Conservation (phyloP, 1,139 yeast species). For the Yamadazyma triangularis region DNA sequence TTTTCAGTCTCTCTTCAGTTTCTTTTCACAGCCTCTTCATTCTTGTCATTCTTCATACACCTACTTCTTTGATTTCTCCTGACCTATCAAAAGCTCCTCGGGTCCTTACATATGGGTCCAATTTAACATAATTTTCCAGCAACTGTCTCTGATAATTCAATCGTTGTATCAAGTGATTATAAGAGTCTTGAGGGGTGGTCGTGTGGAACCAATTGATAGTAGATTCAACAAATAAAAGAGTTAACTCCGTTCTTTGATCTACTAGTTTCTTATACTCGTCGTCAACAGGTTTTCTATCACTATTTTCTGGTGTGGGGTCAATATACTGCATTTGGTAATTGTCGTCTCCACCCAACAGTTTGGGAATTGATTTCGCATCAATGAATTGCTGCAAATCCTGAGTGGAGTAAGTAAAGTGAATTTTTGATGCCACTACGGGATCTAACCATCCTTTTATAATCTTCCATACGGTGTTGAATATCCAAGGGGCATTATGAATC, state of each 20-base stretch:
- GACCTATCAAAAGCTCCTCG: constrained; percentile 63
- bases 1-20: no score
- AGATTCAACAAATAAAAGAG: constrained; percentile 46
- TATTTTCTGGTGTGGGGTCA: constrained; percentile 37
- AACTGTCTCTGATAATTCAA: constrained; percentile 45
- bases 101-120: constrained; percentile 73
- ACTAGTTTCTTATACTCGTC: constrained; percentile 21
- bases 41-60: no score
- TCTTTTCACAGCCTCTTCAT: no score
- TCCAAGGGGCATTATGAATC: constrained; percentile 89
- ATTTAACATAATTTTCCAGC: constrained; percentile 49
- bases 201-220: constrained; percentile 69
- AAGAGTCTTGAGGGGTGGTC: constrained; percentile 36
- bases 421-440: constrained; percentile 82
- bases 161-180: constrained; percentile 42
- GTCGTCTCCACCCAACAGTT: constrained; percentile 64
- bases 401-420: constrained; percentile 60
- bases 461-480: constrained; percentile 82
- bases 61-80: constrained; percentile 25
- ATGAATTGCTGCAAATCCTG: constrained; percentile 59
- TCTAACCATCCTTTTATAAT: constrained; percentile 83
- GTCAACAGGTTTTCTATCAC: constrained; percentile 25
- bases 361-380: constrained; percentile 50
- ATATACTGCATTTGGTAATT: constrained; percentile 50
- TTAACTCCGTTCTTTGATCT: constrained; percentile 44